Evolutionary conservation across 768 basidiomycete genomes (phyloP).

Genomic region (Rubroboletus pulcherrimus): DNA sequence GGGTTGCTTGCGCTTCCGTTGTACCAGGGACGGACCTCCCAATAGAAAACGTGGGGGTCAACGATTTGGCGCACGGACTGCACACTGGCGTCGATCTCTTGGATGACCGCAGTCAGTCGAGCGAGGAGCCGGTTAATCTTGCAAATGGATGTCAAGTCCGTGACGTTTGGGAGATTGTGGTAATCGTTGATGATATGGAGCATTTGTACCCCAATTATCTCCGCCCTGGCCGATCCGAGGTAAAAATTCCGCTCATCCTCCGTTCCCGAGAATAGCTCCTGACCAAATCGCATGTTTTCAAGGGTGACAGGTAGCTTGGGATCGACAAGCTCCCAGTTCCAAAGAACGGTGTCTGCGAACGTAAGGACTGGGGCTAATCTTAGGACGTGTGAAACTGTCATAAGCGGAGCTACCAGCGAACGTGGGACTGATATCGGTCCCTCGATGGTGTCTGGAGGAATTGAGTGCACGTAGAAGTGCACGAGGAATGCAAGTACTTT

Average conservation of each 20-base stretch:
- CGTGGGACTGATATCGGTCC: constrained; percentile 61
- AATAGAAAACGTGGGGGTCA: constrained; percentile 87
- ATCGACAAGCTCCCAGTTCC: constrained; percentile 75
- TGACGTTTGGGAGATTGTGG: constrained; percentile 65
- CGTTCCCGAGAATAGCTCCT: constrained; percentile 76
- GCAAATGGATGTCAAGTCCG: constrained; percentile 58
- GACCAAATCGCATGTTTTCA: constrained; percentile 68
- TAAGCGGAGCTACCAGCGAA: constrained; percentile 73
- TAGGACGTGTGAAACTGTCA: constrained; percentile 68
- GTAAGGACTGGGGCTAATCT: constrained; percentile 93
- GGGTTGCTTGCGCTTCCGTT: constrained; percentile 69
- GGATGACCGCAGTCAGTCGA: constrained; percentile 64
- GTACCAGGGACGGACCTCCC: constrained; percentile 90
- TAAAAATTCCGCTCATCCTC: constrained; percentile 87
- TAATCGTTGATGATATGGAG: constrained; percentile 86
- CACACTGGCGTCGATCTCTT: constrained; percentile 69
- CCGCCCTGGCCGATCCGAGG: constrained; percentile 75
- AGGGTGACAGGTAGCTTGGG: constrained; percentile 54
- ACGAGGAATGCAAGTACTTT: constrained; percentile 85
- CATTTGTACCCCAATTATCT: constrained; percentile 83
- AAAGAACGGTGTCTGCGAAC: constrained; percentile 93
- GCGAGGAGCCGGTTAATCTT: constrained; percentile 71
- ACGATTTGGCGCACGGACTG: constrained; percentile 64
- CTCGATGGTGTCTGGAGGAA: constrained; percentile 40
- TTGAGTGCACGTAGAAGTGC: constrained; percentile 88